Evolutionary conservation across 495 filamentous ascomycete genomes (phyloP), one percentile per base, ranked within the genome.

Genomic region (Xylona heveae): DNA sequence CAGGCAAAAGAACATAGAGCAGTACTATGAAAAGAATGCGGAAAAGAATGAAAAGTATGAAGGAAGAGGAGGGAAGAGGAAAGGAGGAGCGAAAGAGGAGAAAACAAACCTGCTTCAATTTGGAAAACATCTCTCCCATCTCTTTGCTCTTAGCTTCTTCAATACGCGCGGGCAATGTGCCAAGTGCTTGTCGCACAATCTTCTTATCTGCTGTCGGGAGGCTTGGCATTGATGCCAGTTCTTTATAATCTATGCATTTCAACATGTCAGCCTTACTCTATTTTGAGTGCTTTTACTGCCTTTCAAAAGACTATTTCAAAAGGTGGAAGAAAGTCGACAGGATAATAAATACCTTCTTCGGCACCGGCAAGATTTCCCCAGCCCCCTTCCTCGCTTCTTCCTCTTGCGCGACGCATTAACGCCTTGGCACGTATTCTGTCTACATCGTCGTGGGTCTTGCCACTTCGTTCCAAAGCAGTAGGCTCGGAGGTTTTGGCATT

Each of bases 51-150:
- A 1, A 30, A 8, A 4, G 10, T 30, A 8, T 3, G 8, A 8
- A 30, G 14, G 8, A 14, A 13, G 6, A 10, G 28, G 9, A 36
- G 2, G n/a, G 9, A 10, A 6, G 4, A 10, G 5, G 12, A 7
- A 24, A 34, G 6, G 27, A 1, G 12, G 23, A 28, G 17, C n/a
- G 20, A 34, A 1, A 5, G 31, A 10, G 15, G n/a, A 21, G 14
- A 19, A 19, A 16, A 64, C 68, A 58, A 35, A 77, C 71, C 44
- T 78, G 71, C 52, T 91, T 94, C 52, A 97, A 52, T 54, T 94
- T 94, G 16, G 72, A 78, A 78, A 93, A 83, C 78, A 94, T 92
- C 51, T 97, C 85, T 5, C 60, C 69, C 63, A 83, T 81, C 52
- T 97, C 88, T 44, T 61, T 72, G 43, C 88, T 72, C 50, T 74